phyloP scores from a whole-genome alignment of 129 eudicot species.

The Pittosporum tobira region DNA sequence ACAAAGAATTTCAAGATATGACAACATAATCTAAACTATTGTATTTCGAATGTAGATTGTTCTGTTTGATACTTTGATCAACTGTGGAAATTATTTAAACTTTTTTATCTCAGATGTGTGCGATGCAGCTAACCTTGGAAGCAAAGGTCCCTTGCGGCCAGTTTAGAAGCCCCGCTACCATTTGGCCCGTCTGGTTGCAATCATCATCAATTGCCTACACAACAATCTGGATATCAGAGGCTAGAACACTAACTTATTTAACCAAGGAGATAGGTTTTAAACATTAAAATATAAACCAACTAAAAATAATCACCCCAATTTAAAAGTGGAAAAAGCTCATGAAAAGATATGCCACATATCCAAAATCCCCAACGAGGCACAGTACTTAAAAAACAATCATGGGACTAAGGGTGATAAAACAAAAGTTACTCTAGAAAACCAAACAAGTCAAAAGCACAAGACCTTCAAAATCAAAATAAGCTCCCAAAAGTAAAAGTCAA shows the following conservation, averaged over 20 bases:
- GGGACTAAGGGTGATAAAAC: background rate
- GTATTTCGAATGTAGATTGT: background rate
- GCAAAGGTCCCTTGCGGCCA: constrained; percentile 99
- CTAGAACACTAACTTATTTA: background rate
- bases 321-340: background rate
- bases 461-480: no score
- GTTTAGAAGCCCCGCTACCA: constrained; percentile 86
- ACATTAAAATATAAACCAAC: background rate
- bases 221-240: background rate
- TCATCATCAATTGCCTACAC: constrained; percentile 93
- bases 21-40: background rate
- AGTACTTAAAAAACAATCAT: background rate
- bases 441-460: no score
- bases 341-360: background rate
- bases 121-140: constrained; percentile 57
- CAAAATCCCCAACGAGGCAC: background rate
- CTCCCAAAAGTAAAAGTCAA: no score
- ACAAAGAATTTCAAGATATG: no score
- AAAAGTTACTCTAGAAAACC: background rate
- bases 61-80: no score
- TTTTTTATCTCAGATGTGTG: background rate
- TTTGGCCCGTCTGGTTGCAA: constrained; percentile 93
- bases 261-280: background rate
- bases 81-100: background rate
- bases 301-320: background rate